phyloP scores from a whole-genome alignment of 1,139 yeast genomes.

The Pichia inconspicua region DNA sequence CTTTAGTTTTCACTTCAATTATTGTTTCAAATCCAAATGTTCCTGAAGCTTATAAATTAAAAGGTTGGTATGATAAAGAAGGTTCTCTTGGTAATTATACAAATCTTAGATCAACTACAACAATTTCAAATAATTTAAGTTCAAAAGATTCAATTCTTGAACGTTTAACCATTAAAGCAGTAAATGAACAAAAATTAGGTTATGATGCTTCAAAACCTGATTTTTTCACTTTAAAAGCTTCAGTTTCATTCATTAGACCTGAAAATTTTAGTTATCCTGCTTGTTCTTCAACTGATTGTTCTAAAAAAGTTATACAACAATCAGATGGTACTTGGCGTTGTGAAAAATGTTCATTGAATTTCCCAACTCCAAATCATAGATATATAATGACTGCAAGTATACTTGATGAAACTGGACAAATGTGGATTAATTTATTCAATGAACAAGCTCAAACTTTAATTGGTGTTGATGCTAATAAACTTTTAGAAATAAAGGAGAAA shows the following conservation, averaged over 20 bases:
- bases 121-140: slow-evolving; percentile 27
- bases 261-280: slow-evolving; percentile 86
- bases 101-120: slow-evolving; percentile 42
- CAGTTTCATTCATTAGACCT: slow-evolving; percentile 60
- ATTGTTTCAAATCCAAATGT: slow-evolving; percentile 78
- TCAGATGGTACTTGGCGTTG: slow-evolving; percentile 84
- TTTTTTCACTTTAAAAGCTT: slow-evolving; percentile 66
- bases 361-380: slow-evolving; percentile 65
- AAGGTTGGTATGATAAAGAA: slow-evolving; percentile 90
- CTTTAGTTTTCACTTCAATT: slow-evolving; percentile 73
- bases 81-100: slow-evolving; percentile 61
- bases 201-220: slow-evolving; percentile 65
- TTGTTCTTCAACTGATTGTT: slow-evolving; percentile 70
- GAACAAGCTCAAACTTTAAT: slow-evolving; percentile 67
- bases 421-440: slow-evolving; percentile 86
- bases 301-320: slow-evolving; percentile 71
- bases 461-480: slow-evolving; percentile 63
- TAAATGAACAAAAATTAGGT: slow-evolving; percentile 65
- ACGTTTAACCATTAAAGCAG: slow-evolving; percentile 61
- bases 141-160: slow-evolving; percentile 27
- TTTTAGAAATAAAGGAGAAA: slow-evolving; percentile 42
- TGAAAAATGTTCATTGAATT: slow-evolving; percentile 75
- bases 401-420: slow-evolving; percentile 71
- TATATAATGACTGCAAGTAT: slow-evolving; percentile 68
- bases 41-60: slow-evolving; percentile 76